phyloP scores from a whole-genome alignment of 2,329 filamentous ascomycete genomes.

The Aspergillus sergii region DNA sequence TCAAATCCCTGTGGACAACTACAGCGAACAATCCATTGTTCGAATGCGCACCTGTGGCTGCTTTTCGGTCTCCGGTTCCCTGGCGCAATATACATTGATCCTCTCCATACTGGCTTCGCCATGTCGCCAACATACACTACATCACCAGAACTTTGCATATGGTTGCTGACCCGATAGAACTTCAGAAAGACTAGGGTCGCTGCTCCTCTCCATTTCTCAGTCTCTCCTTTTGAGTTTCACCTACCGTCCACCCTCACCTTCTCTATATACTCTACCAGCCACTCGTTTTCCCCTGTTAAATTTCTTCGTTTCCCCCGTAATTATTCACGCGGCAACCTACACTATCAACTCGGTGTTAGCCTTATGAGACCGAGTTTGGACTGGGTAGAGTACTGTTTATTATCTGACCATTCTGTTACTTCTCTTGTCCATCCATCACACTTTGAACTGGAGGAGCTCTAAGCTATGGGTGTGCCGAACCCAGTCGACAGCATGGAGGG shows the following conservation, averaged over 20 bases:
- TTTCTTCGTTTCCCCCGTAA: not conserved
- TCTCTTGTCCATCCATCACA: slow-evolving; percentile 12
- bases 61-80: slow-evolving; percentile 16
- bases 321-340: not conserved
- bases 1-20: slow-evolving; percentile 21
- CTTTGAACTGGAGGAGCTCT: slow-evolving; percentile 15
- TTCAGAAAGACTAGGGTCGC: slow-evolving; percentile 11
- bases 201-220: slow-evolving; percentile 13
- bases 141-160: not conserved
- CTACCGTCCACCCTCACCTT: not conserved
- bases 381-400: slow-evolving; percentile 15
- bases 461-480: slow-evolving; percentile 22
- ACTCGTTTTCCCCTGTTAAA: slow-evolving; percentile 14
- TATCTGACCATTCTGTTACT: slow-evolving; percentile 10
- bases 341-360: slow-evolving; percentile 8
- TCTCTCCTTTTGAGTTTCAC: slow-evolving; percentile 13
- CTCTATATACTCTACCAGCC: slow-evolving; percentile 14
- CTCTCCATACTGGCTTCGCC: slow-evolving; percentile 15
- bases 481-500: slow-evolving; percentile 41
- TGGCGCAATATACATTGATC: slow-evolving; percentile 15
- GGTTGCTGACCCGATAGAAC: slow-evolving; percentile 17
- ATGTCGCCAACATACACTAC: slow-evolving; percentile 15
- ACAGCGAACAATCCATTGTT: slow-evolving; percentile 39
- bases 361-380: slow-evolving; percentile 31
- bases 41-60: slow-evolving; percentile 19